Evolutionary conservation across 2,329 filamentous ascomycete genomes (phyloP), one percentile per base, ranked within the genome.

Genomic region (Dactylella cylindrospora): DNA sequence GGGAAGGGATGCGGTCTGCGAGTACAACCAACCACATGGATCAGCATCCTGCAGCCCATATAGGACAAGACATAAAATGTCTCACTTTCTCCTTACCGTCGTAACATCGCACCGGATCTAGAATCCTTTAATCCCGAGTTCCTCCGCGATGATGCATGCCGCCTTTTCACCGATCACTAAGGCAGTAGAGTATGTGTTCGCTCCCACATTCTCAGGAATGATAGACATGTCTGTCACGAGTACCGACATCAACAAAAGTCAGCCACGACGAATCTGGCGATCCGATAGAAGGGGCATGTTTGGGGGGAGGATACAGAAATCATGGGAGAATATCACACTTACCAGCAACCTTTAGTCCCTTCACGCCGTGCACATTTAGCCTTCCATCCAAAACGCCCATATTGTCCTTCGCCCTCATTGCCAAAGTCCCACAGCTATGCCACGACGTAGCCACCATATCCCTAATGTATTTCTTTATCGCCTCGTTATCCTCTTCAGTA

Each of bases 161-260:
- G 70, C 71, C 62, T 72, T 73, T 70, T 79, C 76, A 1, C 76
- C 76, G 47, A 79, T 69, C 3, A 75, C 55, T 12, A 79, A 68
- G 0, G 78, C 78, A 1, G 76, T 76, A 25, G 74, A 75, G 35
- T 72, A 71, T 0, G 76, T 77, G 53, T 79, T 78, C 1, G 73
- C 68, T 49, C 64, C 69, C 10, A 77, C 73, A 12, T 53, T 53
- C 15, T 13, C 59, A 38, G 50, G 39, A 15, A 54, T 60, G 8
- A 65, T 45, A 8, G 67, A 68, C 19, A 68, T 43, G 1, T 73
- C 73, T 15, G 67, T 64, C n/a, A 75, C 32, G 22, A 9, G 17
- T 4, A 38, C 10, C 33, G 15, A 19, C 3, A 17, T 4, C 3
- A 19, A 3, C 13, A 4, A 3, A 17, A 9, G 5, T 4, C 33